These are phyloP conservation scores for Microcera coccophila DNA, from an alignment of 2,329 filamentous ascomycete genomes.

Conservation along the genomic window DNA sequence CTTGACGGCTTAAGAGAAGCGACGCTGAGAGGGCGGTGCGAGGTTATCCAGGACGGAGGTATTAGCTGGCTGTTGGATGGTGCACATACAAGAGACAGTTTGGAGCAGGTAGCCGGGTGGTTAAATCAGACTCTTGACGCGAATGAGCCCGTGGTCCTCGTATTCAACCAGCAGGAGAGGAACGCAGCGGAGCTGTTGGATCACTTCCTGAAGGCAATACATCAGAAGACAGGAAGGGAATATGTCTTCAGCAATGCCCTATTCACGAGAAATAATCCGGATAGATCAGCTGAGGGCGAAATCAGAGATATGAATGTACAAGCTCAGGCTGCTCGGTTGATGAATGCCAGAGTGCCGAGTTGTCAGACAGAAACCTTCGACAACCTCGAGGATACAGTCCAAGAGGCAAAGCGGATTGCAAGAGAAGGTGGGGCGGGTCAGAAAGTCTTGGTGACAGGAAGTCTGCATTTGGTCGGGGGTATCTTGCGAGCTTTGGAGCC, in stretches of 20 bases:
- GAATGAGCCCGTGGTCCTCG: conserved; percentile 48
- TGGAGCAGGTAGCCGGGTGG: conserved; percentile 73
- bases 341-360: conserved; percentile 52
- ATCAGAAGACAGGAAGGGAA: conserved; percentile 33
- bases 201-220: conserved; percentile 57
- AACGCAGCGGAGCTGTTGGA: conserved; percentile 65
- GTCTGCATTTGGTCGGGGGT: conserved; percentile 78
- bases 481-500: conserved; percentile 67
- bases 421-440: conserved; percentile 38
- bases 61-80: conserved; percentile 81
- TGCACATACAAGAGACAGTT: conserved; percentile 81
- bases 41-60: conserved; percentile 52
- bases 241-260: conserved; percentile 66
- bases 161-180: conserved; percentile 92
- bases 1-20: conserved; percentile 62
- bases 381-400: conserved; percentile 69
- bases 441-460: conserved; percentile 74
- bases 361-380: conserved; percentile 50
- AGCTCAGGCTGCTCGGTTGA: conserved; percentile 57
- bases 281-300: conserved; percentile 25
- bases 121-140: conserved; percentile 53
- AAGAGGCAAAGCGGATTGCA: conserved; percentile 45
- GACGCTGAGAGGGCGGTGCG: conserved; percentile 71
- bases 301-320: conserved; percentile 59
- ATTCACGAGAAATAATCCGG: conserved; percentile 70